phyloP scores from a whole-genome alignment of 1,139 yeast genomes.

The Keqinozyma sinolaborantium region DNA sequence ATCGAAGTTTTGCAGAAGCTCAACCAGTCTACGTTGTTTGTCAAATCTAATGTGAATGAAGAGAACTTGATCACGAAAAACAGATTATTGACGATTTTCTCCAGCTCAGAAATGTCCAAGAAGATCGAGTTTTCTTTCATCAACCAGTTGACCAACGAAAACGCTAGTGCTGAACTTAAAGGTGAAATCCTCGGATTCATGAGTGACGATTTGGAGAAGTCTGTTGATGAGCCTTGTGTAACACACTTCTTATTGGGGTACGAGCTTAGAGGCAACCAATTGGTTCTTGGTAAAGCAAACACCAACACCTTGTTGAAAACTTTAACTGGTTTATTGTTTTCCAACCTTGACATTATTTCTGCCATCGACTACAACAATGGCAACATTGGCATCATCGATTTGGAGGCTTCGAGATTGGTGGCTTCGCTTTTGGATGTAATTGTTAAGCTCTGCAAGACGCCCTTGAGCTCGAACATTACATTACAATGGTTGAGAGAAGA shows the following conservation, averaged over 20 bases:
- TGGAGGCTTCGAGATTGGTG: slow-evolving; percentile 55
- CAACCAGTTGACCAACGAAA: slow-evolving; percentile 56
- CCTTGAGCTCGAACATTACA: slow-evolving; percentile 50
- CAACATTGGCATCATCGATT: slow-evolving; percentile 37
- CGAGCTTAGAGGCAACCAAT: slow-evolving; percentile 30
- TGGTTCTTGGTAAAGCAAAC: slow-evolving; percentile 15
- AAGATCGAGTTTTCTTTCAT: slow-evolving; percentile 73
- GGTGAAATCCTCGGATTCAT: slow-evolving; percentile 58
- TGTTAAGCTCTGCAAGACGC: slow-evolving; percentile 54
- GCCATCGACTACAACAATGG: slow-evolving; percentile 36
- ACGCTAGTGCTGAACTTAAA: slow-evolving; percentile 43
- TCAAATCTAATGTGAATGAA: slow-evolving; percentile 23
- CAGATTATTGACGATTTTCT: slow-evolving; percentile 68
- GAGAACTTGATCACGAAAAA: slow-evolving; percentile 46
- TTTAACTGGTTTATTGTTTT: slow-evolving; percentile 46
- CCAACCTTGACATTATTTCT: slow-evolving; percentile 42
- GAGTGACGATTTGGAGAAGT: slow-evolving; percentile 41
- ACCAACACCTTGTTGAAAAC: slow-evolving; percentile 44
- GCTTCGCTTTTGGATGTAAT: slow-evolving; percentile 59
- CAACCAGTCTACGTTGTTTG: slow-evolving; percentile 49
- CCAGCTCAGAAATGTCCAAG: slow-evolving; percentile 67
- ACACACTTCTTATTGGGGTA: slow-evolving; percentile 81
- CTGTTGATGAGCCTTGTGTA: slow-evolving; percentile 46
- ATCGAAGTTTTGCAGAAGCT: slow-evolving; percentile 52
- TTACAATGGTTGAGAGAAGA: slow-evolving; percentile 48